These are phyloP conservation scores for Vanilla planifolia DNA, from an alignment of 106 monocot genomes.

Conservation along the genomic window DNA sequence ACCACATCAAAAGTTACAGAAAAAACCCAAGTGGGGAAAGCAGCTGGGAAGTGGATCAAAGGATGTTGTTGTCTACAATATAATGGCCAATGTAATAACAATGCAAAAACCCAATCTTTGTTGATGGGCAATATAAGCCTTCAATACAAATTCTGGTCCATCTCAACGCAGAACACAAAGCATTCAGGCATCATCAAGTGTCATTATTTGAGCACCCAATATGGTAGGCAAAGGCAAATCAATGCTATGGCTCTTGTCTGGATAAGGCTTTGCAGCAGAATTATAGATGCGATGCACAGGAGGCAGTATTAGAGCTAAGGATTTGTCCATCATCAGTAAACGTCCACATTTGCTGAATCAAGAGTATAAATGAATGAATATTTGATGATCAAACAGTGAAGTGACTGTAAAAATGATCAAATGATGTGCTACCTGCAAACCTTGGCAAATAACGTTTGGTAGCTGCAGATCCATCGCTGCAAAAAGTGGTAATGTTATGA, in stretches of 20 bases:
- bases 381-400: neutral
- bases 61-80: no score
- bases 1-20: no score
- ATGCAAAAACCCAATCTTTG: no score
- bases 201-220: slow-evolving; percentile 66
- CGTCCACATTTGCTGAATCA: slow-evolving; percentile 72
- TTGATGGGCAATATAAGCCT: no score
- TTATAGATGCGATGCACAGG: slow-evolving; percentile 58
- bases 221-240: slow-evolving; percentile 50
- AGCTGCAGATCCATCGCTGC: slow-evolving; percentile 81
- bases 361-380: slow-evolving; percentile 3
- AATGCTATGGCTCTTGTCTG: slow-evolving; percentile 14
- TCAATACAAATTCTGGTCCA: no score
- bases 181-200: slow-evolving; percentile 2
- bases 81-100: no score
- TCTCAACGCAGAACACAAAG: no score
- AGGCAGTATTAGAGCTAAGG: slow-evolving; percentile 61
- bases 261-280: slow-evolving; percentile 1
- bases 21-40: no score
- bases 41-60: no score
- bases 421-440: slow-evolving; percentile 53
- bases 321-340: slow-evolving; percentile 63
- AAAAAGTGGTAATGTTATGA: slow-evolving; percentile 13
- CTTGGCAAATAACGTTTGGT: slow-evolving; percentile 69
- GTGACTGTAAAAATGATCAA: neutral